Evolutionary conservation across 495 filamentous ascomycete genomes (phyloP).

Genomic region (Lichenothelia convexa): DNA sequence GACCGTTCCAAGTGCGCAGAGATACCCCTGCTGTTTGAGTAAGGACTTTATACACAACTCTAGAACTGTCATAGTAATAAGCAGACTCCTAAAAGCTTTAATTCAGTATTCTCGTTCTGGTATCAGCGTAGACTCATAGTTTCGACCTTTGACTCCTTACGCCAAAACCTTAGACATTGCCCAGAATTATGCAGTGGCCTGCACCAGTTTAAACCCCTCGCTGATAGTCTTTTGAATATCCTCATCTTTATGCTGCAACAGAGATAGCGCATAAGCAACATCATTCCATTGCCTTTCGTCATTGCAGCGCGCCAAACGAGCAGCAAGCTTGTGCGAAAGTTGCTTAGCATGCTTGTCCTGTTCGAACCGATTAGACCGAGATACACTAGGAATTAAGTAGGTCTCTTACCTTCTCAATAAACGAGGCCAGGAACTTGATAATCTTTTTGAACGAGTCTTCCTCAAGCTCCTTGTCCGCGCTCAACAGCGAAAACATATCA

Average conservation of each 20-base stretch:
- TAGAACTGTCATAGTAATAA: too few relatives aligned
- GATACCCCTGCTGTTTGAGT: too few relatives aligned
- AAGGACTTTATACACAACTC: too few relatives aligned
- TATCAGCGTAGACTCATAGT: too few relatives aligned
- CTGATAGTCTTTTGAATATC: slow-evolving; percentile 72
- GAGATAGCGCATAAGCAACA: slow-evolving; percentile 72
- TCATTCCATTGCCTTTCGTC: slow-evolving; percentile 94
- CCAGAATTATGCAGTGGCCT: slow-evolving; percentile 41
- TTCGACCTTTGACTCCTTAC: too few relatives aligned
- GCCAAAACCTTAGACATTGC: too few relatives aligned
- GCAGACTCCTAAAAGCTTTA: too few relatives aligned
- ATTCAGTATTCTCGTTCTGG: too few relatives aligned
- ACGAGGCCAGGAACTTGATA: slow-evolving; percentile 78
- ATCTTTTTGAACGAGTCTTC: slow-evolving; percentile 72
- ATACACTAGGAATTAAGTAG: too few relatives aligned
- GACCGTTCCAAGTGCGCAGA: too few relatives aligned
- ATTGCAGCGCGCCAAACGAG: slow-evolving; percentile 69
- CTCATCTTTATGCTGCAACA: slow-evolving; percentile 94
- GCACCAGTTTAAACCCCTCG: slow-evolving; percentile 75
- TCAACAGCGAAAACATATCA: slow-evolving; percentile 92
- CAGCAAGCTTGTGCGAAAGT: slow-evolving; percentile 81
- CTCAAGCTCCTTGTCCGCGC: slow-evolving; percentile 60
- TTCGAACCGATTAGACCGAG: slow-evolving; percentile 4
- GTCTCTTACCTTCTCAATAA: slow-evolving; percentile 98
- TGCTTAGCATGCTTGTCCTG: slow-evolving; percentile 98